phyloP scores from a whole-genome alignment of 352 stramenopile genomes.

The Globisporangium paroecandrum region DNA sequence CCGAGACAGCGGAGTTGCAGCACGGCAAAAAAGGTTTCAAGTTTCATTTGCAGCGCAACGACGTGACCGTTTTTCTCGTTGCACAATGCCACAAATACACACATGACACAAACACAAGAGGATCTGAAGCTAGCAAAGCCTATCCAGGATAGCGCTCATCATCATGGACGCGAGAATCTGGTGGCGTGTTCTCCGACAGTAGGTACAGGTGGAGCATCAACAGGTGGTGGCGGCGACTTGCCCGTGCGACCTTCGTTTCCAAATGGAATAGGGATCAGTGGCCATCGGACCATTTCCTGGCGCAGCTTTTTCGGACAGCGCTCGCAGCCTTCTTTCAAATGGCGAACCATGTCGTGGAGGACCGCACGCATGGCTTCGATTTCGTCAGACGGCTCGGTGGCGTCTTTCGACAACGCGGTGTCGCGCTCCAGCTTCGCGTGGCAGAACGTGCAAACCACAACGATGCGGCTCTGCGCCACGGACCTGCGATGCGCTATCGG shows the following conservation, averaged over 20 bases:
- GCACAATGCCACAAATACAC: background rate
- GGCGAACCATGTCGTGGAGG: background rate
- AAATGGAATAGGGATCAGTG: background rate
- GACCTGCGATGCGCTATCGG: background rate
- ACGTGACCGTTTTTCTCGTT: constrained; percentile 7
- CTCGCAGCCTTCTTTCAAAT: constrained; percentile 4
- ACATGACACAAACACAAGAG: background rate
- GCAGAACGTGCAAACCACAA: constrained; percentile 7
- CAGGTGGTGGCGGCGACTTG: background rate
- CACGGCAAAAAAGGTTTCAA: constrained; percentile 3
- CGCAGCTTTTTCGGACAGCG: background rate
- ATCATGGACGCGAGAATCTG: background rate
- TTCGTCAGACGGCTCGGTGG: background rate
- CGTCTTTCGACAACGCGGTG: constrained; percentile 2
- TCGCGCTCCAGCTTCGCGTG: background rate
- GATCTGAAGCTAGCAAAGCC: background rate
- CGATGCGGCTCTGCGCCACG: background rate
- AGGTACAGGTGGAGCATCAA: background rate
- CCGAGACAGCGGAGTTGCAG: background rate
- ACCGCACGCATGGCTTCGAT: constrained; percentile 3
- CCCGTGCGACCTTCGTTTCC: background rate
- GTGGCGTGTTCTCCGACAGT: background rate
- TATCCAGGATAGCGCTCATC: background rate
- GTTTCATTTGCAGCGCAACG: constrained; percentile 7
- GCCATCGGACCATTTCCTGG: background rate